These are phyloP conservation scores for Dothideomycetes sp. DNA, from an alignment of 2,329 filamentous ascomycete genomes.

Conservation along the genomic window DNA sequence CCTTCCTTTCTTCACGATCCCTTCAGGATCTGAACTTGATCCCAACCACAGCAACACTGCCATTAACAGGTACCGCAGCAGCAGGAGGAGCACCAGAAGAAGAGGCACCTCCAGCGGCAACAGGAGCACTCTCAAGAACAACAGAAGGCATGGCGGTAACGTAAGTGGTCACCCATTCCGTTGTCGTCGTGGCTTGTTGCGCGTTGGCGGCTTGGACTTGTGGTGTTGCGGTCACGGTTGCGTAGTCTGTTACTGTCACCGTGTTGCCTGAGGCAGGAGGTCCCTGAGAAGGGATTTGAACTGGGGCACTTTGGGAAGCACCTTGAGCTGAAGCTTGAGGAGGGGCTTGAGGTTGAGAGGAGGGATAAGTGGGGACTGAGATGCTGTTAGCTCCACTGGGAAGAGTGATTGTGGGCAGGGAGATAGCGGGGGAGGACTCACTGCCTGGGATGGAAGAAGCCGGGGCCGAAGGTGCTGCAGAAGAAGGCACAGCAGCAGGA, in stretches of 20 bases:
- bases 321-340: background rate
- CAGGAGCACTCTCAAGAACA: too few relatives aligned
- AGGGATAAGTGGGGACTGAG: background rate
- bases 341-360: slow-evolving; percentile 2
- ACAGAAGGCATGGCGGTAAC: slow-evolving; percentile 3
- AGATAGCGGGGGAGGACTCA: background rate
- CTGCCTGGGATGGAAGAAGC: background rate
- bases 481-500: background rate
- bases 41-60: background rate
- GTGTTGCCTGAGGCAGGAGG: background rate
- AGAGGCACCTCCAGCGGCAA: too few relatives aligned
- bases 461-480: background rate
- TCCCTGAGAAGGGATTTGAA: background rate
- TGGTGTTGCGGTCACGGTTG: slow-evolving; percentile 5
- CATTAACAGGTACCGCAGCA: background rate
- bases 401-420: background rate
- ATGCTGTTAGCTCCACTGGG: background rate
- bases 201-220: background rate
- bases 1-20: too few relatives aligned
- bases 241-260: slow-evolving; percentile 5
- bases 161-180: background rate
- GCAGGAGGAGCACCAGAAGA: background rate
- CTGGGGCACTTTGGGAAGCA: background rate
- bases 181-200: background rate
- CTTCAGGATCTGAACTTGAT: too few relatives aligned